Evolutionary conservation across 2,329 filamentous ascomycete species (phyloP).

Genomic region (Periconia sp.): DNA sequence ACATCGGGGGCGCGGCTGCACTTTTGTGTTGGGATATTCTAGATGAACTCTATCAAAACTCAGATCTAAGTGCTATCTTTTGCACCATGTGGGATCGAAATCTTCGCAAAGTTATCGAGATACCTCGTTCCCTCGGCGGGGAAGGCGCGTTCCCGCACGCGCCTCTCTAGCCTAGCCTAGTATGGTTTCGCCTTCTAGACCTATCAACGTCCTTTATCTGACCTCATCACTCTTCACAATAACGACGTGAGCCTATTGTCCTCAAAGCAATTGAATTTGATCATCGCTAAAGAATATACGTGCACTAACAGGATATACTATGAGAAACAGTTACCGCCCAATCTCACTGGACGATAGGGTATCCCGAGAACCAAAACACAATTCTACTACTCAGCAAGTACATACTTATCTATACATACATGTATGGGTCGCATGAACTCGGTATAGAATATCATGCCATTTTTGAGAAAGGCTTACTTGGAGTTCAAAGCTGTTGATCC

Average conservation of each 20-base stretch:
- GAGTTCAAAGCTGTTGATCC: constrained; percentile 19
- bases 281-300: neutral
- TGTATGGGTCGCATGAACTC: too few species aligned
- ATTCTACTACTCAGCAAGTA: neutral
- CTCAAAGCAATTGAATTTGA: neutral
- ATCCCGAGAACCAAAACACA: neutral
- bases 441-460: neutral
- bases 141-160: too few species aligned
- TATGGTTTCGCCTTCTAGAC: too few species aligned
- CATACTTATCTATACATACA: neutral
- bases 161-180: too few species aligned
- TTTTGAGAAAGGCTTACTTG: neutral
- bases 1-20: constrained; percentile 59
- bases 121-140: too few species aligned
- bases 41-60: neutral
- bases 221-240: too few species aligned
- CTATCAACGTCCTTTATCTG: too few species aligned
- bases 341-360: neutral
- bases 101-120: too few species aligned
- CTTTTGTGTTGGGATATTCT: neutral
- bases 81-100: too few species aligned
- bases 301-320: neutral
- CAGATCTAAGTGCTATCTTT: too few species aligned
- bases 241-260: neutral
- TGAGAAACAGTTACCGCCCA: neutral